phyloP scores from a whole-genome alignment of 371 early-diverging fungal species.

The Mortierella sp. region DNA sequence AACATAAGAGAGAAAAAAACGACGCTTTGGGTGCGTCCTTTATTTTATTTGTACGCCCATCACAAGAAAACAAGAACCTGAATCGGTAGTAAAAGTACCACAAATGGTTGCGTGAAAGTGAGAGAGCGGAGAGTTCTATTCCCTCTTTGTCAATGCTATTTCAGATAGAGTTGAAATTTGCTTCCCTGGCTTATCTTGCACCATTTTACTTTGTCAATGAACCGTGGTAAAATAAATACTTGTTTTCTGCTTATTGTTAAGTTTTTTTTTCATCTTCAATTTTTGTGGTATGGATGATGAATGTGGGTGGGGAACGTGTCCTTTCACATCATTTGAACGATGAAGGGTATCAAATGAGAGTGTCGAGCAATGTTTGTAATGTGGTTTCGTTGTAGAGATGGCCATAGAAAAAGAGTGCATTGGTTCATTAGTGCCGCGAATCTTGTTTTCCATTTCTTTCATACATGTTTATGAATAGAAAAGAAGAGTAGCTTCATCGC shows the following conservation, averaged over 20 bases:
- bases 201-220: not conserved
- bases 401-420: not conserved
- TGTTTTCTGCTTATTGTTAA: not conserved
- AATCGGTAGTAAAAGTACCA: not conserved
- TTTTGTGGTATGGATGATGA: not conserved
- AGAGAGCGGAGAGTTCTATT: not conserved
- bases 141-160: constrained; percentile 10
- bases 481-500: not conserved
- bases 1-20: not conserved
- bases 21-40: not conserved
- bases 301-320: not conserved
- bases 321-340: not conserved
- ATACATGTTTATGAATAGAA: not conserved
- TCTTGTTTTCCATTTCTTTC: too few relatives aligned
- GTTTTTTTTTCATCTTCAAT: not conserved
- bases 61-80: not conserved
- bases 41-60: not conserved
- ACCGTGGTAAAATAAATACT: constrained; percentile 8
- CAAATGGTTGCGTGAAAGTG: not conserved
- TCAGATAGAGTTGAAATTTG: constrained; percentile 12
- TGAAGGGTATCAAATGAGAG: not conserved
- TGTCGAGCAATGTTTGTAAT: not conserved
- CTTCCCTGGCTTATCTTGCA: not conserved
- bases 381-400: too few relatives aligned
- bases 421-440: too few relatives aligned